Evolutionary conservation across 2,329 filamentous ascomycete species (phyloP).

Genomic region (Mariannaea sp.): DNA sequence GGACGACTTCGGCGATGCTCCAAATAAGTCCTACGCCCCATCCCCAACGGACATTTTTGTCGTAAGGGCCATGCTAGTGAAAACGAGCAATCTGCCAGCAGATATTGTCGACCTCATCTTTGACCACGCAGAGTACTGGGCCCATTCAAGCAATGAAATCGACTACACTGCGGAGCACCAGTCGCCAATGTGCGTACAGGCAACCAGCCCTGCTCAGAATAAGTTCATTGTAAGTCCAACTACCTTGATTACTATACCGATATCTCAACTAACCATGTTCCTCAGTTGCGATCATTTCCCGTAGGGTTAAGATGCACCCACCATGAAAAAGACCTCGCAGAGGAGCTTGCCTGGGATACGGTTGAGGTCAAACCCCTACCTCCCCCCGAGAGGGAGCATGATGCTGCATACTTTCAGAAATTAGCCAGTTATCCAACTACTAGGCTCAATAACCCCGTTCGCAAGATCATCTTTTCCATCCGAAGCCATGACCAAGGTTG

Average conservation of each 20-base stretch:
- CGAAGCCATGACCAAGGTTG: constrained; percentile 64
- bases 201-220: constrained; percentile 34
- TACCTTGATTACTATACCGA: neutral
- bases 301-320: constrained; percentile 43
- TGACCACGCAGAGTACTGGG: constrained; percentile 68
- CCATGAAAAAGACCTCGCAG: constrained; percentile 33
- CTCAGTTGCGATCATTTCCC: constrained; percentile 47
- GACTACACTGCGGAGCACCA: constrained; percentile 35
- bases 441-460: constrained; percentile 54
- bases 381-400: constrained; percentile 34
- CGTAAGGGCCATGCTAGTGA: constrained; percentile 54
- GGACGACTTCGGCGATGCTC: constrained; percentile 2
- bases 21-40: constrained; percentile 40
- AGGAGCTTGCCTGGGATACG: constrained; percentile 39
- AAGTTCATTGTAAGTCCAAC: constrained; percentile 42
- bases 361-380: constrained; percentile 38
- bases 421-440: constrained; percentile 48
- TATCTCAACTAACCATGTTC: constrained; percentile 10
- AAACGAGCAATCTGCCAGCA: constrained; percentile 51
- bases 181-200: constrained; percentile 33
- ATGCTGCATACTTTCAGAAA: constrained; percentile 38
- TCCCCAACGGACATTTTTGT: constrained; percentile 54
- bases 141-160: constrained; percentile 48
- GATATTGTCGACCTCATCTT: constrained; percentile 62
- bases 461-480: constrained; percentile 66